phyloP scores from a whole-genome alignment of 495 filamentous ascomycete species.

The Ascobolus immersus region DNA sequence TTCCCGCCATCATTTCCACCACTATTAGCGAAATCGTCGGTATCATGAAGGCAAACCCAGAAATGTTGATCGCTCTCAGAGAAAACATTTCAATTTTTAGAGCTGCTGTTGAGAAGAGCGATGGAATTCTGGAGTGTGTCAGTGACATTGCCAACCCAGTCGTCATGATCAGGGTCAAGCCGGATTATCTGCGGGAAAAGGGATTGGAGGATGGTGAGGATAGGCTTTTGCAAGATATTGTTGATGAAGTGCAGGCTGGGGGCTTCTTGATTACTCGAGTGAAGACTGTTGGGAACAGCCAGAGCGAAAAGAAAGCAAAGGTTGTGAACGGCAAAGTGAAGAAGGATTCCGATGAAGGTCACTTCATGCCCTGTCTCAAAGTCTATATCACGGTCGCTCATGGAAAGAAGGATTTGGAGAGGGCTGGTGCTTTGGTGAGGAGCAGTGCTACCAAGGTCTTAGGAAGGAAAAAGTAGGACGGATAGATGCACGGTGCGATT shows the following conservation, averaged over 20 bases:
- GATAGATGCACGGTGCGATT: too few relatives aligned
- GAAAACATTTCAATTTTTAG: conserved; percentile 64
- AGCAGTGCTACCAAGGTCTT: too few relatives aligned
- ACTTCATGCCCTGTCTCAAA: too few relatives aligned
- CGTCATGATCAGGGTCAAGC: conserved; percentile 62
- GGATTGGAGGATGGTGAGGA: conserved; percentile 48
- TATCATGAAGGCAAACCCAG: conserved; percentile 59
- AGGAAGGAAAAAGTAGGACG: too few relatives aligned
- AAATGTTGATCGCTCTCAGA: conserved; percentile 44
- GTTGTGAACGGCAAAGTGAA: too few relatives aligned
- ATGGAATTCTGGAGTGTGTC: conserved; percentile 59
- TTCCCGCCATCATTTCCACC: conserved; percentile 79
- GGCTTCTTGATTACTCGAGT: conserved; percentile 68
- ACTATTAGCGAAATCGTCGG: conserved; percentile 77
- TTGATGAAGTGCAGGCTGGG: conserved; percentile 71
- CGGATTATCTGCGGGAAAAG: conserved; percentile 49
- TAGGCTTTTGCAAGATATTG: conserved; percentile 58
- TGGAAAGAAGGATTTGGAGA: too few relatives aligned
- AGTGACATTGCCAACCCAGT: conserved; percentile 67
- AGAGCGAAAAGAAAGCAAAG: too few relatives aligned
- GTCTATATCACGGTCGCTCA: too few relatives aligned
- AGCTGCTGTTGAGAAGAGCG: conserved; percentile 70
- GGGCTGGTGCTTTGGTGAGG: too few relatives aligned
- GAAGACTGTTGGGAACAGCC: too few relatives aligned
- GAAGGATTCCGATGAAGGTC: too few relatives aligned